phyloP scores from a whole-genome alignment of 768 basidiomycete genomes.

The Termitomyces sp. region DNA sequence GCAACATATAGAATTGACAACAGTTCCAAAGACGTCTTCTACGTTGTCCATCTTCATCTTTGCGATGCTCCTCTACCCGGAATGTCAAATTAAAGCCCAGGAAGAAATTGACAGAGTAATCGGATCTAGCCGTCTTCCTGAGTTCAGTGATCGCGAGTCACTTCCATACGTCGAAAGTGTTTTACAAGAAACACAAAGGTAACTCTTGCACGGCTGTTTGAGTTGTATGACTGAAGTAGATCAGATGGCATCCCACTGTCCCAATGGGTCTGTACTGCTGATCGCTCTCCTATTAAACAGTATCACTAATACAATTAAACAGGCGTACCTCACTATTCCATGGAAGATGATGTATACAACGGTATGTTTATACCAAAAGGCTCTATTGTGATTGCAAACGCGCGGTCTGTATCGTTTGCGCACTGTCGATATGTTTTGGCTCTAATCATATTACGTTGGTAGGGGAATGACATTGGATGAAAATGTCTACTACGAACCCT shows the following conservation, averaged over 20 bases:
- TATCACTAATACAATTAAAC: neutral
- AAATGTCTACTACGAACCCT: constrained; percentile 10
- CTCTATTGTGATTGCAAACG: constrained; percentile 15
- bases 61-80: constrained; percentile 15
- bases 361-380: constrained; percentile 21
- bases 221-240: neutral
- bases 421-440: neutral
- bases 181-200: constrained; percentile 11
- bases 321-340: constrained; percentile 17
- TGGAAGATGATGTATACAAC: constrained; percentile 18
- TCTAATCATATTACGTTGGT: neutral
- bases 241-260: constrained; percentile 13
- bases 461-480: constrained; percentile 15
- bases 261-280: constrained; percentile 10
- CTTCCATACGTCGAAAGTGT: constrained; percentile 14
- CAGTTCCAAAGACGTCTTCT: constrained; percentile 6
- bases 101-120: constrained; percentile 14
- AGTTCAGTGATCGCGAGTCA: constrained; percentile 13
- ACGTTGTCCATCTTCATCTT: constrained; percentile 12
- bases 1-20: neutral
- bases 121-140: constrained; percentile 15
- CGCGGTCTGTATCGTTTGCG: constrained; percentile 3
- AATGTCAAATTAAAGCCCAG: constrained; percentile 13
- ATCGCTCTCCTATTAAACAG: neutral
- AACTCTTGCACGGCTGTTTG: neutral